Evolutionary conservation across 1,139 yeast species (phyloP).

Genomic region (Yamadazyma friedrichii): DNA sequence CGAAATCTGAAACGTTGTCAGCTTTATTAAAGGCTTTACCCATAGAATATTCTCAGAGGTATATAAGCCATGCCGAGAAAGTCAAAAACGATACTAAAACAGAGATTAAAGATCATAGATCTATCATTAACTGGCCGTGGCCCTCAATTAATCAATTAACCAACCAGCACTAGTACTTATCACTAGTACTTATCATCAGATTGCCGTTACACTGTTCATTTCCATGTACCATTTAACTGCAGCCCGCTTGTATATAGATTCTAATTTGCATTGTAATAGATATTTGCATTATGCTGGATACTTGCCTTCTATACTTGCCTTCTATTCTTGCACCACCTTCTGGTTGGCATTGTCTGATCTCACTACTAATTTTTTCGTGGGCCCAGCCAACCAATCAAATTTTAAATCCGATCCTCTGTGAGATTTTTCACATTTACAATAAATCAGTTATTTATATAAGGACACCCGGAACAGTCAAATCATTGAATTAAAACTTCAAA

Average conservation of each 20-base stretch:
- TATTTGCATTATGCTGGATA: not conserved
- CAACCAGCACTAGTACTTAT: not conserved
- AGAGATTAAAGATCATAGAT: not conserved
- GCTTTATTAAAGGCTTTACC: constrained; percentile 40
- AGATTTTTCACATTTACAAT: not conserved
- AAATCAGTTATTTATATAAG: not conserved
- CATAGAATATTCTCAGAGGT: constrained; percentile 36
- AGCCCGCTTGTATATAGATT: not conserved
- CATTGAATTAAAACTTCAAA: not conserved
- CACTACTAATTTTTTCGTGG: too few species aligned
- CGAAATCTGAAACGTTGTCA: constrained; percentile 39
- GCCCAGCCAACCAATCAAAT: constrained; percentile 2
- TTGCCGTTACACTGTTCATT: too few species aligned
- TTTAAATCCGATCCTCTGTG: not conserved
- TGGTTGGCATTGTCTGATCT: too few species aligned
- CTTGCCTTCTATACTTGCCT: too few species aligned
- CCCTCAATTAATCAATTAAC: constrained; percentile 14
- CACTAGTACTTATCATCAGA: too few species aligned
- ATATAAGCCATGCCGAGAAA: constrained; percentile 38
- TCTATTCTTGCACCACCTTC: too few species aligned
- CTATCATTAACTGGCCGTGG: constrained; percentile 24
- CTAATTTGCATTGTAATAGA: too few species aligned
- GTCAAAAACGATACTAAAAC: constrained; percentile 17
- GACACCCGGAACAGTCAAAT: constrained; percentile 1
- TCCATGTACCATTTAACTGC: too few species aligned